Base-by-base conservation (phyloP, 169 alveolate genomes). In the Plasmodium yoelii region DNA sequence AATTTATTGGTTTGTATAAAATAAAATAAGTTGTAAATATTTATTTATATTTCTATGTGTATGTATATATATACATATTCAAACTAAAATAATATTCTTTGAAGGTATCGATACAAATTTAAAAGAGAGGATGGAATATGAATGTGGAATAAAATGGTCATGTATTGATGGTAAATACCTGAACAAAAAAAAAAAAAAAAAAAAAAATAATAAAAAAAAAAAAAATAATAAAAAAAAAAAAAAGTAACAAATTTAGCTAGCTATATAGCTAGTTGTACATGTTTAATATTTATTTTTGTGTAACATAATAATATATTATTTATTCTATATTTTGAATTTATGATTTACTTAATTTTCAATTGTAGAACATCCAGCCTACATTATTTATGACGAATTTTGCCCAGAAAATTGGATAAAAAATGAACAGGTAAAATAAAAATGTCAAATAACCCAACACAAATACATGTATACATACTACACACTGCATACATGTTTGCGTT, bases 361-460 rank as follows among this genome's bases (percentile, higher is more conserved):
- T 49, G 51, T 69, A 69, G 80, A 39, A 47, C 56, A 15, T 22
- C 19, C 64, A 56, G 47, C 63, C 9, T 39, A 22, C 44, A 57
- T 77, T 44, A 64, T 63, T 69, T 77, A 77, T 28, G 75, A 61
- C 10, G 77, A 77, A 51, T 44, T 63, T 26, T 77, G 88, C 39
- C 88, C 88, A 8, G 77, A 77, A 53, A 42, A 69, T 49, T 77
- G 88, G 88, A 77, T 57, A 22, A 24, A 77, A 46, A 77, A 69
- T 46, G 70, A 61, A 64, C 5, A 44, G 74, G 88, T 77, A 63
- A 56, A 51, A 15, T 15, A 44, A 18, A 42, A 12, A 55, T 39
- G 42, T 13, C 19, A 73, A 72, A 22, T 22, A 22, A 22, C 1
- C 26, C 26, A 0, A 22, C 26, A 22, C 26, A 22, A 22, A 22